Base-by-base conservation (phyloP, 179 eudicot genomes). In the Nepenthes alata region DNA sequence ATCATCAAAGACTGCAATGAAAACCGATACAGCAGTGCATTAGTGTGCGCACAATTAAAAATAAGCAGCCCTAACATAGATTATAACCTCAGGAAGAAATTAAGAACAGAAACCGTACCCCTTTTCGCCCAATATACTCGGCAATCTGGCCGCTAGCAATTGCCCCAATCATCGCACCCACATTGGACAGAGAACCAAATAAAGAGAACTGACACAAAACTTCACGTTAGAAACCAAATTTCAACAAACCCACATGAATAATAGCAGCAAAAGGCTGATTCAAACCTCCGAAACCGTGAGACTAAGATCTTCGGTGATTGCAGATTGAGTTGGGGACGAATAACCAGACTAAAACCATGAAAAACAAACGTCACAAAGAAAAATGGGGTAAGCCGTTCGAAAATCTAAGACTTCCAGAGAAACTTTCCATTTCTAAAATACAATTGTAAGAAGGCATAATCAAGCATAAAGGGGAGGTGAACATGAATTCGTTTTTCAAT, bases 121-220 rank as follows among this genome's bases (percentile, higher is more conserved):
- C 98, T 78, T 93, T 93, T 59, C 98, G 83, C 49, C 98, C 98
- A 49, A 93, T 83, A 71, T 93, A 93, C 78, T 93, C 98, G 6
- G 97, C 69, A 74, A 90, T 90, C 73, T 90, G 97, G 61, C 98
- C 98, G 51, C 98, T 93, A 2, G 95, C 84, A 66, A 90, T 83
- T 63, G 98, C 98, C 11, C 97, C 98, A 74, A 93, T 95, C 98
- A 93, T 93, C 48, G 98, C 97, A 56, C 98, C 98, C 70, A 93
- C 98, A 64, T 93, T 93, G 2, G 90, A 81, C 57, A 93, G 74
- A 38, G 98, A 93, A 66, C 95, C 98, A 68, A 93, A 93, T 65
- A 80, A 60, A 35, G 98, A 93, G 72, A 79, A 93, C 97, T 93
- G 85, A 41, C 48, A 60, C 57, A 69, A 2, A 67, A 14, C 12